These are phyloP conservation scores for Fusarium nurragi DNA, from an alignment of 2,329 filamentous ascomycete species.

Conservation along the genomic window DNA sequence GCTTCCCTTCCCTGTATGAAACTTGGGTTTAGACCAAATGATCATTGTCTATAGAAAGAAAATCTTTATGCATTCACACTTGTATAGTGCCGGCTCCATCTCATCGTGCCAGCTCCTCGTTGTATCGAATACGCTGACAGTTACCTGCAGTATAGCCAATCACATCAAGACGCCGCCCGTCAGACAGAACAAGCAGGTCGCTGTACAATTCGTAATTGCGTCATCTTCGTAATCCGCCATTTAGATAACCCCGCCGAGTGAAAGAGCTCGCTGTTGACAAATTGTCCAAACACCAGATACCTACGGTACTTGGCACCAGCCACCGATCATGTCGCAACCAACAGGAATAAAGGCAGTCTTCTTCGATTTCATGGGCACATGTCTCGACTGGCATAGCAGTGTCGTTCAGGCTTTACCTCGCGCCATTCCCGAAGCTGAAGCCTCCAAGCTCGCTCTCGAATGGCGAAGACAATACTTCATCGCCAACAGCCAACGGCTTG, in stretches of 20 bases:
- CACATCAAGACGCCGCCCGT: background rate
- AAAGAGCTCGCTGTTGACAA: background rate
- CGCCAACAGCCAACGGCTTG: slow-evolving; percentile 53
- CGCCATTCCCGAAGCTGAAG: slow-evolving; percentile 43
- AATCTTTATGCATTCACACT: background rate
- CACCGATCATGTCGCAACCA: background rate
- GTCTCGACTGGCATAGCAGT: slow-evolving; percentile 62
- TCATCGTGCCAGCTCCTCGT: background rate
- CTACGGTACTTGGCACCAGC: accelerated
- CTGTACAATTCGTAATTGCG: background rate
- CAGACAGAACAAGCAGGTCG: background rate
- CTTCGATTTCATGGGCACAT: slow-evolving; percentile 69
- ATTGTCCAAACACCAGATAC: background rate
- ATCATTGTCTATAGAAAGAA: too few species aligned
- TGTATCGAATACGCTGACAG: too few species aligned
- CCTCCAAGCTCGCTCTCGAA: slow-evolving; percentile 57
- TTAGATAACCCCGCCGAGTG: background rate
- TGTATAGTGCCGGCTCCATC: background rate
- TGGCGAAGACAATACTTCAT: slow-evolving; percentile 63
- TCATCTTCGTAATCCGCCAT: background rate
- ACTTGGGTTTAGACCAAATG: too few species aligned
- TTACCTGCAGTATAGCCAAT: background rate
- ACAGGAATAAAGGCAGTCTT: slow-evolving; percentile 57
- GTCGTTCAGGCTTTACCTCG: slow-evolving; percentile 50
- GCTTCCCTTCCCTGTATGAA: background rate